Evolutionary conservation across 2,329 filamentous ascomycete genomes (phyloP), one percentile per base, ranked within the genome.

Genomic region (Colletotrichum somersetense): DNA sequence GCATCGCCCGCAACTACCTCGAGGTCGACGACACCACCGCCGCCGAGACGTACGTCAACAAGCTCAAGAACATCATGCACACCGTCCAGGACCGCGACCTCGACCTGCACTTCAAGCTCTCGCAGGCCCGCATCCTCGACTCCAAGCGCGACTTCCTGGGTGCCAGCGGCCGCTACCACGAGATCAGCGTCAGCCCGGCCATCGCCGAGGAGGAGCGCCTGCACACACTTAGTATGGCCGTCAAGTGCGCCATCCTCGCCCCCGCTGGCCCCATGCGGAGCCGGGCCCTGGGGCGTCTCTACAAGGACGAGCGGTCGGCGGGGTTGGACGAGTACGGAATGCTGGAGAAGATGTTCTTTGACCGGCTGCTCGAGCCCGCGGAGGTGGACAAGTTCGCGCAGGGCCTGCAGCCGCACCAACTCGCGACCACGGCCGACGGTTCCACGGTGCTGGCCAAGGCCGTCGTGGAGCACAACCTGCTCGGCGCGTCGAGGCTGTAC

Each of bases 321-420:
- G 89, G 91, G 62, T 89, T 96, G 2, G 89, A 92, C 42, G 94
- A 98, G 82, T 96, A 93, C 79, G 87, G 90, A 61, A 98, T 99
- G 66, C 85, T 99, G 18, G 96, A 98, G 85, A 98, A 98, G 86
- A 98, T 99, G 90, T 97, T 97, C 81, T 87, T 98, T 61, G 94
- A 98, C 81, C 90, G 95, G 7, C 86, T 99, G 4, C 87, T 99
- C 61, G 89, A 90, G 0, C 90, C 92, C 0, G 88, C 87, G n/a
- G 96, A 99, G 83, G 94, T 98, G 53, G 90, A 91, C 48, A 91
- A 93, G 67, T 99, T 99, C 79, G 92, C 95, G 0, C 86, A 92
- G 76, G 91, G 91, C 63, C 86, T 99, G 61, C 88, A 91, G 67
- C 92, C 93, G 30, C 96, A 99, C 82, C 96, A 99, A 83, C 90